These are phyloP conservation scores for Sporothrix dimorphospora DNA, from an alignment of 2,329 filamentous ascomycete species.

Conservation along the genomic window DNA sequence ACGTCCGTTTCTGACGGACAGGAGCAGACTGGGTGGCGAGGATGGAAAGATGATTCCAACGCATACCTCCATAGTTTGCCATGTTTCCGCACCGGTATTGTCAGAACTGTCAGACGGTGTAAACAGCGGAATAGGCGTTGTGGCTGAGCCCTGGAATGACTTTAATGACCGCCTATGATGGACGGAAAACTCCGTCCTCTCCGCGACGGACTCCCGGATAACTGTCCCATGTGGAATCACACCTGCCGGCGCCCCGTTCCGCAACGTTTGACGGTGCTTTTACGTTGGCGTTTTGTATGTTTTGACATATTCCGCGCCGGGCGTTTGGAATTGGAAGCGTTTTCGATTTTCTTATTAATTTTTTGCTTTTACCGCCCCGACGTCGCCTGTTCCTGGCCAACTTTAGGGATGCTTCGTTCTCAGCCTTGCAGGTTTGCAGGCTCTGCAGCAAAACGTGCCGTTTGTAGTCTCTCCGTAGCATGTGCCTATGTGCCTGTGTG, in stretches of 20 bases:
- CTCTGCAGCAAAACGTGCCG: neutral
- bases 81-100: too few species aligned
- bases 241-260: neutral
- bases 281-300: neutral
- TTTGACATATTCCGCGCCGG: neutral
- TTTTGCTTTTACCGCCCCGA: too few species aligned
- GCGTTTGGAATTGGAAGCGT: conserved; percentile 14
- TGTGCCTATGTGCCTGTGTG: neutral
- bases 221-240: conserved; percentile 6
- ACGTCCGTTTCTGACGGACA: too few species aligned
- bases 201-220: neutral
- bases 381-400: neutral
- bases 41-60: too few species aligned
- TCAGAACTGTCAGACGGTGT: too few species aligned
- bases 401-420: neutral
- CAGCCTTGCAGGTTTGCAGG: neutral
- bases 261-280: neutral
- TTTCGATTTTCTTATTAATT: too few species aligned
- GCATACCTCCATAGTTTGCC: too few species aligned
- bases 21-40: too few species aligned
- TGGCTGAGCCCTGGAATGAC: too few species aligned
- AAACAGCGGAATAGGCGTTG: too few species aligned
- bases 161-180: too few species aligned
- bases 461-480: neutral
- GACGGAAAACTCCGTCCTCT: neutral